Conservation (phyloP, 805 yeast species). For the Metschnikowia lunata region DNA sequence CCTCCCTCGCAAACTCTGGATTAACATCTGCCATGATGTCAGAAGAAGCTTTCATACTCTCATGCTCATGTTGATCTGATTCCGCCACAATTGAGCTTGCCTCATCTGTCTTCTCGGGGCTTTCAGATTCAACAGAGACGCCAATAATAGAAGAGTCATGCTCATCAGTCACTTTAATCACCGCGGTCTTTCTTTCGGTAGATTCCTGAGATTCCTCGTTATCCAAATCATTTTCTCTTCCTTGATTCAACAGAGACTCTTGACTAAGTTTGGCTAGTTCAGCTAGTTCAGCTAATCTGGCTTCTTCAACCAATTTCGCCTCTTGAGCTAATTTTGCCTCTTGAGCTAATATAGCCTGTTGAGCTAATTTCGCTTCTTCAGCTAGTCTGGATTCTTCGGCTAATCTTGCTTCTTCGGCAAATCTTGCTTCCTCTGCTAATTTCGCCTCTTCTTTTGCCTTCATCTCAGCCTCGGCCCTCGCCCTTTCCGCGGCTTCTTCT, state of each 20-base stretch:
- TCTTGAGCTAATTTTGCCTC: background rate
- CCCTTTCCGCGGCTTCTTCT: background rate
- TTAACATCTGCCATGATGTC: no score
- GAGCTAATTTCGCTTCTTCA: background rate
- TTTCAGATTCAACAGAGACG: no score
- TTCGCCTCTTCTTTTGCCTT: constrained; percentile 3
- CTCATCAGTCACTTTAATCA: no score
- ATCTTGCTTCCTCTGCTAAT: background rate
- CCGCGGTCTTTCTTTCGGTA: no score
- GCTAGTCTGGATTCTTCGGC: background rate
- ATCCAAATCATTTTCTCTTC: no score
- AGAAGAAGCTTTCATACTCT: no score
- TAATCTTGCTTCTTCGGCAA: background rate
- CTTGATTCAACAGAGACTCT: no score
- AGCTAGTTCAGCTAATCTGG: background rate
- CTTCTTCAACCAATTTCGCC: background rate
- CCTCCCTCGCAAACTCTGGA: background rate
- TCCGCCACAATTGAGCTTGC: no score
- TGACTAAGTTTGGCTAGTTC: background rate
- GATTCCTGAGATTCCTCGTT: no score
- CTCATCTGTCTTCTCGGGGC: no score
- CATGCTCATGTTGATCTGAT: no score
- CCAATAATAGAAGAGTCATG: no score
- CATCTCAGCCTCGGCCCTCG: constrained; percentile 2
- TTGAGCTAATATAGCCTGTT: background rate